Base-by-base conservation (phyloP, 352 stramenopile species). In the Phytophthora fragariaefolia region DNA sequence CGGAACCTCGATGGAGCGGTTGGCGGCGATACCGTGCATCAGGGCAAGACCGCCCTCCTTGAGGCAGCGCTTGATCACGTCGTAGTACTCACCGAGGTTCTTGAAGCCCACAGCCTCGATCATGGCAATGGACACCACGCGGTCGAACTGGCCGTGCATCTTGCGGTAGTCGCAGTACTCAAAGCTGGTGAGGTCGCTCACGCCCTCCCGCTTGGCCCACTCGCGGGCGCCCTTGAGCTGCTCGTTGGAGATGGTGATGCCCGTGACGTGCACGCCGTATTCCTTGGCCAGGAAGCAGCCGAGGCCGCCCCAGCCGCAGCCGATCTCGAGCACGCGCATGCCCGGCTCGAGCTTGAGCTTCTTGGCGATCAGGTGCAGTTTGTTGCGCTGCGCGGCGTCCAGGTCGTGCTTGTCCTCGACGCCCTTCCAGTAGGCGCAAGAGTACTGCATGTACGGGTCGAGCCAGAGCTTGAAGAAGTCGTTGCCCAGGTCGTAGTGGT, bases 111-210 rank as follows among this genome's bases (percentile, higher is more conserved):
- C 90, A 23, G 90, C 90, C 66, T 97, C 90, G 49, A 96, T 75
- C 90, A 97, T 97, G 50, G 91, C 90, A 67, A 96, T 91, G 45
- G 87, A 95, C 40, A 96, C 84, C 26, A 96, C 84, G 53, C 87
- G 87, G 75, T 97, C 89, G 62, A 96, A 97, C 65, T 93, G 79
- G 34, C 83, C 82, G 52, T 83, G 74, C 84, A 97, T 95, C 69
- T 94, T 83, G 46, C 90, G 87, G 80, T 97, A 97, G 79, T 97
- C 90, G 73, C 85, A 93, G 74, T 95, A 95, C 76, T 95, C 86
- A 58, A 96, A 95, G 70, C 85, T 92, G 22, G 91, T 94, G 56
- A 95, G 77, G 73, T 96, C 71, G 53, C 79, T 91, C 30, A 96
- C 83, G 28, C 89, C 89, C 32, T 93, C 80, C n/a, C 77, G 79